Evolutionary conservation across 805 yeast species (phyloP).

Genomic region (Ogataea dorogensis): DNA sequence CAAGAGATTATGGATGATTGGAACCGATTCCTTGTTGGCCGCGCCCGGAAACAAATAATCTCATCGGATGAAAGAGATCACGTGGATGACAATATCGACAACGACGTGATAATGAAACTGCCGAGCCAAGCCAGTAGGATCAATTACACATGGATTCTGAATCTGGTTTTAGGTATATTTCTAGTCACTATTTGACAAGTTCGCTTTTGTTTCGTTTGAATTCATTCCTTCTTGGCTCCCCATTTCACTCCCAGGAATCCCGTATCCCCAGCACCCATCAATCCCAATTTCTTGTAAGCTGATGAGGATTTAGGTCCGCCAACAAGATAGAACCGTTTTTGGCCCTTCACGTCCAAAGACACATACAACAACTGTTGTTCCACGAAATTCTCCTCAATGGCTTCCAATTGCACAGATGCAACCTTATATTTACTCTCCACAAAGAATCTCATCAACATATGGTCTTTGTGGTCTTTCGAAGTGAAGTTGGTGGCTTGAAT

Average conservation of each 20-base stretch:
- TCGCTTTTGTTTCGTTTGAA: slow-evolving; percentile 1
- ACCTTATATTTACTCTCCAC: slow-evolving; percentile 67
- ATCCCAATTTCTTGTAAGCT: slow-evolving; percentile 44
- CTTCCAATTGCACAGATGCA: slow-evolving; percentile 79
- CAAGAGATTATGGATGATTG: slow-evolving; percentile 28
- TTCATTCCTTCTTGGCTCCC: slow-evolving; percentile 68
- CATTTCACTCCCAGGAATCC: slow-evolving; percentile 83
- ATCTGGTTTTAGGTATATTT: slow-evolving; percentile 1
- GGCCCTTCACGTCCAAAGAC: slow-evolving; percentile 73
- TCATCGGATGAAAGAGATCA: slow-evolving; percentile 15
- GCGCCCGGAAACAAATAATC: slow-evolving; percentile 12
- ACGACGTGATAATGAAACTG: slow-evolving; percentile 1
- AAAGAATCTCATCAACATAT: slow-evolving; percentile 79
- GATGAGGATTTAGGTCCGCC: slow-evolving; percentile 50
- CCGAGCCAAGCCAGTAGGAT: slow-evolving; percentile 1
- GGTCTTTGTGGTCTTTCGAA: slow-evolving; percentile 77
- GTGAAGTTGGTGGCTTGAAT: slow-evolving; percentile 61
- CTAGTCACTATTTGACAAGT: slow-evolving; percentile 8
- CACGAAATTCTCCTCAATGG: slow-evolving; percentile 64
- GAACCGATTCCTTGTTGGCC: slow-evolving; percentile 25
- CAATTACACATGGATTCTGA: not conserved
- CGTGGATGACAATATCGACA: slow-evolving; percentile 18
- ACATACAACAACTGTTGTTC: slow-evolving; percentile 69
- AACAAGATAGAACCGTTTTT: slow-evolving; percentile 64
- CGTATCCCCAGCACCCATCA: slow-evolving; percentile 39